These are phyloP conservation scores for Trichophyton rubrum DNA, from an alignment of 2,329 filamentous ascomycete genomes.

Conservation along the genomic window DNA sequence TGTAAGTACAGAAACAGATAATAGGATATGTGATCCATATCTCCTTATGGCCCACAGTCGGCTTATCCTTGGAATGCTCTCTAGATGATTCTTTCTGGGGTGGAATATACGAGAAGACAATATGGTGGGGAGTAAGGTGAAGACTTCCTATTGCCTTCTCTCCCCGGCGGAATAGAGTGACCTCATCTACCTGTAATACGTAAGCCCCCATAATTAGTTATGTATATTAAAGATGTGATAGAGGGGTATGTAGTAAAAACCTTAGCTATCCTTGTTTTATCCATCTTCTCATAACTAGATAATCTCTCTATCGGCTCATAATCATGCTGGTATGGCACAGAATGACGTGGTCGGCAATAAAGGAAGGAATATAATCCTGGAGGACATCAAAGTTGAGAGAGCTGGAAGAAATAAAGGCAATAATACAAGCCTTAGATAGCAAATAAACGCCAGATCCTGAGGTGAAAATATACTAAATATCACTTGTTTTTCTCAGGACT, in stretches of 20 bases:
- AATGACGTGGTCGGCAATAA: background rate
- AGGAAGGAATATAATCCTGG: background rate
- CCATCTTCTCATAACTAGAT: constrained; percentile 8
- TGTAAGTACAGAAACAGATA: constrained; percentile 66
- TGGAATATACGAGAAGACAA: constrained; percentile 50
- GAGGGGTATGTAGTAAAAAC: background rate
- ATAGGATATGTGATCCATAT: constrained; percentile 94
- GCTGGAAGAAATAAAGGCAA: background rate
- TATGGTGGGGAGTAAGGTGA: constrained; percentile 50
- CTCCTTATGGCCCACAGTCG: constrained; percentile 48
- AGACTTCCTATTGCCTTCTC: constrained; percentile 47
- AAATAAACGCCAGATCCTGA: background rate
- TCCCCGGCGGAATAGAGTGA: constrained; percentile 46
- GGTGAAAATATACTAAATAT: background rate
- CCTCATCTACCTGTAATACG: constrained; percentile 39
- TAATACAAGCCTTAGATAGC: no score
- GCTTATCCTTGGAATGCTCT: constrained; percentile 26
- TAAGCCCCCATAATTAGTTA: constrained; percentile 1
- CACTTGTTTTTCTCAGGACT: background rate
- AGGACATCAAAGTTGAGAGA: background rate
- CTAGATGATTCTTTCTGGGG: constrained; percentile 26
- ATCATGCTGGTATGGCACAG: background rate
- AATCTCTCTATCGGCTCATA: background rate
- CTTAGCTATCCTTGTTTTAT: constrained; percentile 15
- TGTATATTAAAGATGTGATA: background rate